phyloP scores from a whole-genome alignment of 192 early-diverging fungal species.

The Pilobolus umbonatus region DNA sequence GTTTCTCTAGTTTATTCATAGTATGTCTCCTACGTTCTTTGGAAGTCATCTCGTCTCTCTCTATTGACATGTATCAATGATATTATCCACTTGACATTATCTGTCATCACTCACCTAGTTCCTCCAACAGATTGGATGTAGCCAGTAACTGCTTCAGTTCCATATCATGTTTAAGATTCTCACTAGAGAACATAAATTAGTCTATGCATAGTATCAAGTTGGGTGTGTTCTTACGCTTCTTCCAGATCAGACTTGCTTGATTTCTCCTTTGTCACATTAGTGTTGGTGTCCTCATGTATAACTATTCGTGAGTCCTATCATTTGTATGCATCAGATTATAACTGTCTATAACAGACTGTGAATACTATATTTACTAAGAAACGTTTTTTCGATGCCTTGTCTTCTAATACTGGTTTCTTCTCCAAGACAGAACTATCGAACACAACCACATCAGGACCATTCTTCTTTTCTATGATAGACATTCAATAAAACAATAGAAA shows the following conservation, averaged over 20 bases:
- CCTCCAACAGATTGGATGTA: conserved; percentile 37
- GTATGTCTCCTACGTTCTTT: conserved; percentile 37
- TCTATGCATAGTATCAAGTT: no score
- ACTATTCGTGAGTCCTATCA: no score
- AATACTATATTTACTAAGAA: conserved; percentile 31
- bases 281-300: no score
- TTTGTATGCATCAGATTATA: neutral
- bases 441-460: conserved; percentile 32
- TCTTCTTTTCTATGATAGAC: neutral
- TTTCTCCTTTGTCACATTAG: no score
- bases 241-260: no score
- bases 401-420: conserved; percentile 10
- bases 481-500: neutral
- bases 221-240: no score
- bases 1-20: conserved; percentile 26
- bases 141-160: conserved; percentile 37
- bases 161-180: conserved; percentile 30
- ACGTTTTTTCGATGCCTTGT: conserved; percentile 32
- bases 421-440: conserved; percentile 25
- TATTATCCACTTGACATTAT: neutral
- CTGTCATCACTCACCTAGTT: conserved; percentile 28
- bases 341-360: neutral
- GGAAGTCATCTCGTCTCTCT: conserved; percentile 37
- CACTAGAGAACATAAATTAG: conserved; percentile 17
- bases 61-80: conserved; percentile 19